Base-by-base conservation (phyloP, 2,329 filamentous ascomycete species). In the Pseudocercospora macadamiae region DNA sequence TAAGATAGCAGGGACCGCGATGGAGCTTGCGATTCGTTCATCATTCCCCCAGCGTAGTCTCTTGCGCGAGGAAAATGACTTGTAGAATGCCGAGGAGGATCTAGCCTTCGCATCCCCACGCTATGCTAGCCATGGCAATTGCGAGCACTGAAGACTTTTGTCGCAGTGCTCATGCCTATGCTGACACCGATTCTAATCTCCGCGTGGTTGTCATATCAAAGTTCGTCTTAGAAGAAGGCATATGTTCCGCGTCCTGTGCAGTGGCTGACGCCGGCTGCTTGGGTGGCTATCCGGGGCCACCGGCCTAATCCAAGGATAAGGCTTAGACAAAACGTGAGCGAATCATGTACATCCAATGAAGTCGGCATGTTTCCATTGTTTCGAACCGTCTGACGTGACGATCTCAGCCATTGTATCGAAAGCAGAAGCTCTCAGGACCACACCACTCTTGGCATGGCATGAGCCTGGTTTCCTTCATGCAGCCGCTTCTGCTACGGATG, bases 21-120 rank as follows among this genome's bases (percentile, higher is more conserved):
- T 51, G 49, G 44, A 58, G 63, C 60, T 54, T 51, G 49, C 58
- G 42, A 65, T 65, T 65, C 63, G 63, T 59, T 58, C 42, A 36
- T 30, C 49, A 16, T 34, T n/a, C 56, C 57, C 36, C 39, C 56
- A 39, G 49, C 54, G 52, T 47, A 51, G 39, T 57, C 26, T 54
- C 32, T 39, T 57, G 42, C 47, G 44, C 26, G 48, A 45, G 34
- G 36, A 54, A 63, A 56, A 48, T 54, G 58, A 64, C 58, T 57
- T 55, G 60, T 63, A 55, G 45, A 49, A 25, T 53, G 51, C 51
- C 51, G 51, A 53, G 51, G 51, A 53, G 32, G 47, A 34, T 34
- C 47, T 49, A 34, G 28, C 47, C 25, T 49, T 16, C 19, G n/a
- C 5, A 21, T 49, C 28, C 47, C 47, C 47, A 49, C 26, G 47